These are phyloP conservation scores for Lepiota subincarnata DNA, from an alignment of 768 basidiomycete genomes.

Conservation along the genomic window DNA sequence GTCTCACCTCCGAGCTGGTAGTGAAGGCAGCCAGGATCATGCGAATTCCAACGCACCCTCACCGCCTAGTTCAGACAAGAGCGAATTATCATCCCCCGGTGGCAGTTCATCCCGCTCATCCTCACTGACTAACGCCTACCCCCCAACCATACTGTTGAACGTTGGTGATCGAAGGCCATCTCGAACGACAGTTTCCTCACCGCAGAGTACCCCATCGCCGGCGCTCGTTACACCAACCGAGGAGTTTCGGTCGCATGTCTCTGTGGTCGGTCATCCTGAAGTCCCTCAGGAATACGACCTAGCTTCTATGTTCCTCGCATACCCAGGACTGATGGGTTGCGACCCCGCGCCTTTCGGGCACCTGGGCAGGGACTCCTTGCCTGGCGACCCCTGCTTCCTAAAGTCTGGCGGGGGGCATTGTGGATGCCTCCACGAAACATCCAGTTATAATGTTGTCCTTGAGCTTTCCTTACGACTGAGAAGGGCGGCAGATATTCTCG, in stretches of 20 bases:
- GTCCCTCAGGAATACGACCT: slow-evolving; percentile 37
- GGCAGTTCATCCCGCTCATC: slow-evolving; percentile 14
- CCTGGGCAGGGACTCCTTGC: slow-evolving; percentile 13
- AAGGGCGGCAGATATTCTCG: slow-evolving; percentile 52
- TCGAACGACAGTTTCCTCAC: slow-evolving; percentile 25
- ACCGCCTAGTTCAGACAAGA: slow-evolving; percentile 26
- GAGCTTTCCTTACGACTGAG: slow-evolving; percentile 64
- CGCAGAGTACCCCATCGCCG: slow-evolving; percentile 34
- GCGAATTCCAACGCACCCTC: slow-evolving; percentile 24
- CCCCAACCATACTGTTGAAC: slow-evolving; percentile 17
- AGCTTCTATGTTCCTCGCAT: slow-evolving; percentile 36
- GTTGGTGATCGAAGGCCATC: slow-evolving; percentile 26
- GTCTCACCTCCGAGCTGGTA: slow-evolving; percentile 14
- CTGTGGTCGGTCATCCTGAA: slow-evolving; percentile 22
- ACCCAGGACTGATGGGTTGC: slow-evolving; percentile 24
- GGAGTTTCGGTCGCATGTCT: slow-evolving; percentile 31
- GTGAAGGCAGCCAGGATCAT: slow-evolving; percentile 15
- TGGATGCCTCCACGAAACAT: slow-evolving; percentile 52
- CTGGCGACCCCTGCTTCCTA: slow-evolving; percentile 23
- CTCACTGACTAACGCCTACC: slow-evolving; percentile 18
- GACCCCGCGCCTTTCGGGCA: slow-evolving; percentile 18
- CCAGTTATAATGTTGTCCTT: slow-evolving; percentile 53
- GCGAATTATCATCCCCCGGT: slow-evolving; percentile 17
- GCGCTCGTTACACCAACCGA: slow-evolving; percentile 45
- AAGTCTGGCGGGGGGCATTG: slow-evolving; percentile 39